A percentile compares a stretch with the other conserved stretches of the same genome.
These are phyloP conservation scores for Xylaria castorea DNA, from an alignment of 495 filamentous ascomycete genomes.

Conservation along the genomic window DNA sequence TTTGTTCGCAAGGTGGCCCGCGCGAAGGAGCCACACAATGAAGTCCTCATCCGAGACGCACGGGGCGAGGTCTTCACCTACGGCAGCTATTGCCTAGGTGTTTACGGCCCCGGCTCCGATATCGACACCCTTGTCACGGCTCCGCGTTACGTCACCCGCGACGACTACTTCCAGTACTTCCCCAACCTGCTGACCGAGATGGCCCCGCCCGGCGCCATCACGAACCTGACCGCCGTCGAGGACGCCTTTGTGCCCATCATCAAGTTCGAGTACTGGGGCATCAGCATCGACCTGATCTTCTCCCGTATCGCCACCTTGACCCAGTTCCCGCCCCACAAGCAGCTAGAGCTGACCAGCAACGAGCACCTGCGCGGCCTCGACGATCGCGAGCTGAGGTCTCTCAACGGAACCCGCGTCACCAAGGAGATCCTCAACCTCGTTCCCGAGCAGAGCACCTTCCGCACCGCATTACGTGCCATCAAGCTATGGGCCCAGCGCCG, in stretches of 20 bases:
- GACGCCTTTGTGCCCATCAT: conserved; percentile 96
- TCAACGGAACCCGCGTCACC: conserved; percentile 93
- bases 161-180: conserved; percentile 91
- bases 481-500: conserved; percentile 96
- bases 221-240: conserved; percentile 82
- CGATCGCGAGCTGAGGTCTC: conserved; percentile 81
- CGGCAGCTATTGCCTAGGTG: conserved; percentile 91
- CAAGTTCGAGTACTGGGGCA: conserved; percentile 86
- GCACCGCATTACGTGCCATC: conserved; percentile 84
- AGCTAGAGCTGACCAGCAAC: conserved; percentile 74
- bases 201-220: conserved; percentile 75
- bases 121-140: conserved; percentile 94
- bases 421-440: conserved; percentile 89
- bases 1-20: conserved; percentile 81
- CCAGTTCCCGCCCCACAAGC: conserved; percentile 72
- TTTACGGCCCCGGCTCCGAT: conserved; percentile 95
- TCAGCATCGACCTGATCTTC: conserved; percentile 95
- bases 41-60: conserved; percentile 75
- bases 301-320: conserved; percentile 72
- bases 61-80: conserved; percentile 93
- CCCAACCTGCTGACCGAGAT: conserved; percentile 76
- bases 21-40: conserved; percentile 75
- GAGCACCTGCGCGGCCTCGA: conserved; percentile 84
- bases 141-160: conserved; percentile 81
- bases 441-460: conserved; percentile 87